Conservation (phyloP, 768 basidiomycete species). For the Trametes punicea region DNA sequence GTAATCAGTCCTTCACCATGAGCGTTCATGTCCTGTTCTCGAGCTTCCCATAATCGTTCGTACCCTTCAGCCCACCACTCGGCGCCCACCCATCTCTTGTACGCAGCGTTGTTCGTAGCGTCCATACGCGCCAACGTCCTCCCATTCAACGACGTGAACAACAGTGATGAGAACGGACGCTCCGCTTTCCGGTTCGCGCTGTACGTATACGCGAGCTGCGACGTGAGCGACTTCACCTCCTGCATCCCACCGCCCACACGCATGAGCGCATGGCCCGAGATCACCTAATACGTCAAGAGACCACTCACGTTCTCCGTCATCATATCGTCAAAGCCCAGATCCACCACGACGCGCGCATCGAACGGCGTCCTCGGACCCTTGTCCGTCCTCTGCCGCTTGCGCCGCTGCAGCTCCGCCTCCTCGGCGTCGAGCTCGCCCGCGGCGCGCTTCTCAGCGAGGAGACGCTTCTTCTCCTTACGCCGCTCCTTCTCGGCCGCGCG, state of each 20-base stretch:
- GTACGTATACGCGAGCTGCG: conserved; percentile 91
- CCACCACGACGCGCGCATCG: conserved; percentile 71
- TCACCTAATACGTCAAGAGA: background rate
- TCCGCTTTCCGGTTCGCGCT: conserved; percentile 76
- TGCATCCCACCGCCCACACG: conserved; percentile 31
- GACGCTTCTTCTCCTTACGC: conserved; percentile 68
- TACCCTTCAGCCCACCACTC: conserved; percentile 83
- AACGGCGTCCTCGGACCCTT: conserved; percentile 28
- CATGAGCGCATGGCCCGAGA: background rate
- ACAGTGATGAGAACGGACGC: conserved; percentile 63
- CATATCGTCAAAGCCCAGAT: conserved; percentile 88
- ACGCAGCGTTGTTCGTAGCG: conserved; percentile 57
- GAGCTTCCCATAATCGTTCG: conserved; percentile 56
- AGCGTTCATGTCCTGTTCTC: background rate
- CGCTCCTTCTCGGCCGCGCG: conserved; percentile 74
- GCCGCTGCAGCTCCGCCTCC: conserved; percentile 20
- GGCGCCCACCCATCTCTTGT: conserved; percentile 77
- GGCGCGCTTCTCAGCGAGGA: conserved; percentile 56
- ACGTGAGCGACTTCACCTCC: conserved; percentile 88
- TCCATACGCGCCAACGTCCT: conserved; percentile 65
- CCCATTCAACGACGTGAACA: conserved; percentile 81
- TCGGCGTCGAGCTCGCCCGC: conserved; percentile 57
- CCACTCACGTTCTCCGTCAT: conserved; percentile 87
- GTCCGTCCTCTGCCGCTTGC: conserved; percentile 37
- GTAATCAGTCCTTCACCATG: background rate